Conservation (phyloP, 352 stramenopile genomes). For the Pythium biforme region DNA sequence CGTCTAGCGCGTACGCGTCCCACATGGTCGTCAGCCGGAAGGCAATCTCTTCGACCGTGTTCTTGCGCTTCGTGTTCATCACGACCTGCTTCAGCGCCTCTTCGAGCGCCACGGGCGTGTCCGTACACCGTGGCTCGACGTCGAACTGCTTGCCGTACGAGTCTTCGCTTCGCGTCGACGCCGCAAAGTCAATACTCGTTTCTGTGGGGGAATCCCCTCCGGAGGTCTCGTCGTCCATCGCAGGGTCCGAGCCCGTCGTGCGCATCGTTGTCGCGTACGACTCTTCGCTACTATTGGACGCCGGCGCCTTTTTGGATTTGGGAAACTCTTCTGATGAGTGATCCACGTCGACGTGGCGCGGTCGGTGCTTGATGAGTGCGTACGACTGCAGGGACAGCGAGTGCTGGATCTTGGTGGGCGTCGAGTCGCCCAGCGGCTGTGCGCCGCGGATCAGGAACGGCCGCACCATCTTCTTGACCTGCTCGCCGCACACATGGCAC, state of each 20-base stretch:
- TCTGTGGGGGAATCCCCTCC: background rate
- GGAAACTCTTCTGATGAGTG: background rate
- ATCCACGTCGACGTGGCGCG: conserved; percentile 31
- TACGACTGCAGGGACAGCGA: conserved; percentile 71
- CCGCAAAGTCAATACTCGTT: conserved; percentile 14
- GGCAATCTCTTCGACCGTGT: conserved; percentile 76
- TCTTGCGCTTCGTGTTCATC: conserved; percentile 43
- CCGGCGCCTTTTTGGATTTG: conserved; percentile 12
- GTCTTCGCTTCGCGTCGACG: conserved; percentile 30
- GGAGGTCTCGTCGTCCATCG: conserved; percentile 27
- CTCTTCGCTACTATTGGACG: conserved; percentile 7
- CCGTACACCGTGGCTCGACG: conserved; percentile 61
- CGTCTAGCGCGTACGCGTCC: conserved; percentile 65
- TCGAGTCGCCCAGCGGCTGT: conserved; percentile 71
- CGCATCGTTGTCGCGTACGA: conserved; percentile 32
- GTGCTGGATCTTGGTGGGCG: conserved; percentile 68
- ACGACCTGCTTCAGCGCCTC: conserved; percentile 83
- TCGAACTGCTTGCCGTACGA: conserved; percentile 42
- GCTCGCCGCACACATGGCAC: conserved; percentile 65
- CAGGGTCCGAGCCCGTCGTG: conserved; percentile 44
- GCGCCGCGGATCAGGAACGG: conserved; percentile 78
- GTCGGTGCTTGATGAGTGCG: conserved; percentile 43
- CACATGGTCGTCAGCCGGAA: conserved; percentile 79
- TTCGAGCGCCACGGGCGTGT: conserved; percentile 61
- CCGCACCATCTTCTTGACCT: conserved; percentile 66